These are phyloP conservation scores for Dendrocalamus latiflorus DNA, from an alignment of 202 grass and related monocot genomes.

Conservation along the genomic window DNA sequence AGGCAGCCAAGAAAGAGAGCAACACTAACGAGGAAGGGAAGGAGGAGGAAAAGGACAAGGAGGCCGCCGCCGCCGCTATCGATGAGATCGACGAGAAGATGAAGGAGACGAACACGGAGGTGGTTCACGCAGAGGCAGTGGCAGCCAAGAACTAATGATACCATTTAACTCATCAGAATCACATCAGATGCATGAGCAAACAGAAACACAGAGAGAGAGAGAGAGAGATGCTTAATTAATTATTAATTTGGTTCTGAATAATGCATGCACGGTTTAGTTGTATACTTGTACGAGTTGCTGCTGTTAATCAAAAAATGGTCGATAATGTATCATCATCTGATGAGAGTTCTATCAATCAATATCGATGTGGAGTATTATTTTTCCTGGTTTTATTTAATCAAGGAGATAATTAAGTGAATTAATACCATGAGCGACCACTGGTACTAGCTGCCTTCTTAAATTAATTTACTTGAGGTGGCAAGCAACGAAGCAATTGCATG, in stretches of 20 bases:
- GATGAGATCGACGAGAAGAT: conserved; percentile 27
- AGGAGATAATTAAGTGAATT: not conserved
- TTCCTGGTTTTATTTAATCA: not conserved
- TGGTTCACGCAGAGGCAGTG: not conserved
- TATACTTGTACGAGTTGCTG: not conserved
- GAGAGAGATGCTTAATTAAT: not conserved
- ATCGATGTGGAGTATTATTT: not conserved
- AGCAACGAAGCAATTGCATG: not conserved
- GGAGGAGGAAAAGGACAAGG: not conserved
- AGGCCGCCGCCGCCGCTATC: not conserved
- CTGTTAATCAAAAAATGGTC: not conserved
- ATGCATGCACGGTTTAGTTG: not conserved
- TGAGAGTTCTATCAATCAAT: not conserved
- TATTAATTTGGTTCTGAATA: not conserved
- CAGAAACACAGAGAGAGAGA: not conserved
- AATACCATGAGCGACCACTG: not conserved
- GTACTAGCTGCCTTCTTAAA: not conserved
- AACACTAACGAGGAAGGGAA: not conserved
- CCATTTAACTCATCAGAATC: not conserved
- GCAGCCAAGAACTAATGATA: conserved; percentile 26
- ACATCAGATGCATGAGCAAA: not conserved
- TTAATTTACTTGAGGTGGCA: not conserved
- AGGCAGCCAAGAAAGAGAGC: not conserved
- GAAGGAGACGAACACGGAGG: conserved; percentile 34
- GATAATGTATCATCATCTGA: not conserved